Evolutionary conservation across 2,329 filamentous ascomycete genomes (phyloP), one percentile per base, ranked within the genome.

Genomic region (Fusarium hainanense): DNA sequence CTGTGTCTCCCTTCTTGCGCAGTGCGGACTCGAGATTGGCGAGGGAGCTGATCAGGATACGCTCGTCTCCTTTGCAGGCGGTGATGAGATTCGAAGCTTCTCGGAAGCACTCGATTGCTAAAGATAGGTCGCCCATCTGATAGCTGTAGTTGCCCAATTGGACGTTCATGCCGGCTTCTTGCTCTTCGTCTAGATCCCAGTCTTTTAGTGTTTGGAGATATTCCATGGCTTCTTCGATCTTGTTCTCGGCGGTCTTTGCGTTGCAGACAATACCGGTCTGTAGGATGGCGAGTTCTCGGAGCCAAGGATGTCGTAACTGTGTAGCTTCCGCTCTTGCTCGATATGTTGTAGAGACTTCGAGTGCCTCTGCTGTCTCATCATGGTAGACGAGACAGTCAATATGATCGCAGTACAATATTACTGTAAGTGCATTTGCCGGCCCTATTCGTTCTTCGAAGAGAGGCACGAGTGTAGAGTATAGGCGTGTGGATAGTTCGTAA

Each of bases 391-490:
- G 63, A 20, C 76, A 79, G 64, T 79, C 78, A 54, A 79, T 73
- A 52, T 79, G 77, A 42, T 79, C 78, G 51, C 76, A 76, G 62
- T 79, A 79, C 21, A 79, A 61, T 20, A 79, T 73, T 25, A 76
- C 73, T 27, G 76, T 79, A 20, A 79, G 58, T 42, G 73, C 74
- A 54, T 79, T 79, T 16, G 78, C 78, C 2, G 77, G 64, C 8
- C 78, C 78, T 25, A 77, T 74, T 4, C 72, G 70, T 12, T 77
- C 67, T 37, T 79, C 78, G 23, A 79, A 66, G 14, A 77, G 58
- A 2, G 78, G 76, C 8, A 78, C 69, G 12, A 79, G 62, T 34
- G 74, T 62, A 9, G 69, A 69, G 59, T 79, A 79, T n/a, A 79
- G 63, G 9, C 75, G 68, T 41, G 75, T 70, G 7, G 77, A 75